Evolutionary conservation across 805 yeast genomes (phyloP), one percentile per base, ranked within the genome.

Genomic region (Hanseniaspora taiwanica): DNA sequence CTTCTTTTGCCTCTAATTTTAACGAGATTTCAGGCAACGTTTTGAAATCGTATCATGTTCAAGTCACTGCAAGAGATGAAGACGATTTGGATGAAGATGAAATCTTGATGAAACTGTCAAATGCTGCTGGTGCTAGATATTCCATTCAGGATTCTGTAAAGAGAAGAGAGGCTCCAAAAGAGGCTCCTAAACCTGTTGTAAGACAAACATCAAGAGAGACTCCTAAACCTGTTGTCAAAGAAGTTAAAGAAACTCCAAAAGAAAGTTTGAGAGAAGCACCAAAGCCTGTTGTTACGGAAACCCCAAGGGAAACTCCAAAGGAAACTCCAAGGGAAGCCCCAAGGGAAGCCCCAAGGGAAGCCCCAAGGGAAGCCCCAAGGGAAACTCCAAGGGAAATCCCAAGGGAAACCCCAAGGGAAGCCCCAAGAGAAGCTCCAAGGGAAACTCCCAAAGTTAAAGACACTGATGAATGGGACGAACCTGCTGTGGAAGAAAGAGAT

Each of bases 121-220:
- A 84, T 48, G 96, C 97, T 25, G 82, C 97, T 2, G 98, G 98
- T 52, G 95, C 98, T 14, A 78, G 94, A 55, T 91, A 91, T 63
- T 78, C 91, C 4, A 72, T 74, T 41, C 83, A 76, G 52, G 51
- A 46, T 54, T 32, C 27, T 37, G 44, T 50, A 12, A n/a, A n/a
- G n/a, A n/a, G n/a, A n/a, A n/a, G n/a, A 44, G 58, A 14, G 48
- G 51, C 24, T 44, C 21, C 37, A 36, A 37, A 39, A 41, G 36
- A 27, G 40, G n/a, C 24, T 31, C 41, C 47, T 18, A 44, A 45
- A 9, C 38, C 58, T n/a, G 45, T 49, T n/a, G 48, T 57, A 33
- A 58, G 55, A 14, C n/a, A 27, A 5, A n/a, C n/a, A n/a, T n/a
- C n/a, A n/a, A 27, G 14, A 21, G 37, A 6, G 40, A 21, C 24